Evolutionary conservation across 2,329 filamentous ascomycete species (phyloP), one percentile per base, ranked within the genome.

Genomic region (Rhynchosporium graminicola): DNA sequence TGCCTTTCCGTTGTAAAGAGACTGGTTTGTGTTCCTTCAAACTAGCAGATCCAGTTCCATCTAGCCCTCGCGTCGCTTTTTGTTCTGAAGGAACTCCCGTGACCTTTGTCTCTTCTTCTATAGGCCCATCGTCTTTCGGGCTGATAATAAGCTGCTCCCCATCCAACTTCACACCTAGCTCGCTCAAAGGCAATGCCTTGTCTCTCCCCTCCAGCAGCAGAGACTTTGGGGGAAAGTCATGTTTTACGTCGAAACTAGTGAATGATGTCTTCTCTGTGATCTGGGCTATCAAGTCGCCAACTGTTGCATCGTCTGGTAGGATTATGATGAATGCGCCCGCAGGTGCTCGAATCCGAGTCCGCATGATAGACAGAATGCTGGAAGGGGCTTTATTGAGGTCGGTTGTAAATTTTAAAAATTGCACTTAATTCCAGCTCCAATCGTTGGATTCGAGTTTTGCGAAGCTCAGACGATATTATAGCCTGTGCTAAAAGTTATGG

Each of bases 171-270:
- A 88, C 74, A 8, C 82, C 84, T 1, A 87, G 79, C 59, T 87
- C 81, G 36, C 74, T 79, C 70, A 84, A 82, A 66, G 71, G 77
- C 65, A 77, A 82, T 38, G 74, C 65, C 20, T 56, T 65, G 28
- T 75, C 72, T 67, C 76, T 74, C 62, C 84, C 80, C 36, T 83
- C 80, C 9, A 88, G 78, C 42, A 86, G 80, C 15, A 98, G 81
- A 0, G 85, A 80, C 72, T 88, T 86, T 29, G 91, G 87, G 0
- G 94, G 94, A 70, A 90, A 96, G 42, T 92, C 92, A 76, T 89
- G 91, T 79, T 95, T 97, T 65, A 96, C 79, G 48, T 89, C 84
- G 72, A 94, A 92, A 13, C 80, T 79, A 6, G 80, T 71, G 15
- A 94, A 80, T 4, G 83, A 83, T 1, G 90, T 91, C 71, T 85